Percentiles rank a stretch among this genome's conserved stretches.
Conservation (phyloP, 768 basidiomycete species). For the Tricholoma saponaceum region DNA sequence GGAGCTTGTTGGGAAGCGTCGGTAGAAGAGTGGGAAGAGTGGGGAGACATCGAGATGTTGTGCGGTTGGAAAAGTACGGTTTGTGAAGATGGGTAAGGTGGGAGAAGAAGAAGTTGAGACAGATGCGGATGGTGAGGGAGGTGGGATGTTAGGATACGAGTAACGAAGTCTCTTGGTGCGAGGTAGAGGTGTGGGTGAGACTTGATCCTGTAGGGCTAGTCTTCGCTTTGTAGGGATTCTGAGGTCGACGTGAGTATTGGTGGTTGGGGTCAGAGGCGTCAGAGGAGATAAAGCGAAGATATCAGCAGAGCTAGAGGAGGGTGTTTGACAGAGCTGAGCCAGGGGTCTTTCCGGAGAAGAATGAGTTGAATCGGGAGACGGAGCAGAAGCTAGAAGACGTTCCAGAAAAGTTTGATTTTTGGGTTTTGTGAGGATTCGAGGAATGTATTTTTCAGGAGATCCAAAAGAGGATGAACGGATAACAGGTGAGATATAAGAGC, state of each 20-base stretch:
- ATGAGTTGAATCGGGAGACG: neutral
- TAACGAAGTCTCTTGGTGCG: neutral
- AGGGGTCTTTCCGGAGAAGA: conserved; percentile 4
- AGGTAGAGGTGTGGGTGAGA: conserved; percentile 4
- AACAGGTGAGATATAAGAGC: conserved; percentile 10
- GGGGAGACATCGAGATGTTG: conserved; percentile 37
- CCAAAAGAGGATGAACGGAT: conserved; percentile 10
- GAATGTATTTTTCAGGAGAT: too few relatives aligned
- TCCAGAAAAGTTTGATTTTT: conserved; percentile 3
- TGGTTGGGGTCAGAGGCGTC: conserved; percentile 8
- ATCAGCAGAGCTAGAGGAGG: neutral
- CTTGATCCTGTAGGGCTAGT: neutral
- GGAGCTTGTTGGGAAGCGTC: conserved; percentile 64
- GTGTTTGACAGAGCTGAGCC: neutral
- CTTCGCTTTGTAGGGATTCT: neutral
- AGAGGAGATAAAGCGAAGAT: conserved; percentile 6
- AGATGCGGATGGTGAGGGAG: neutral
- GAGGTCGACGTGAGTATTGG: neutral
- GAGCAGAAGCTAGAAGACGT: neutral
- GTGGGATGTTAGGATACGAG: neutral
- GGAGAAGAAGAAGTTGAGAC: neutral
- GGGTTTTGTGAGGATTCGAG: neutral
- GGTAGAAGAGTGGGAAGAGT: conserved; percentile 60
- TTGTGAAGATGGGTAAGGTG: conserved; percentile 21
- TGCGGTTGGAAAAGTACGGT: conserved; percentile 47